Conservation (phyloP, 345 rosid genomes). For the Populus euphratica region DNA sequence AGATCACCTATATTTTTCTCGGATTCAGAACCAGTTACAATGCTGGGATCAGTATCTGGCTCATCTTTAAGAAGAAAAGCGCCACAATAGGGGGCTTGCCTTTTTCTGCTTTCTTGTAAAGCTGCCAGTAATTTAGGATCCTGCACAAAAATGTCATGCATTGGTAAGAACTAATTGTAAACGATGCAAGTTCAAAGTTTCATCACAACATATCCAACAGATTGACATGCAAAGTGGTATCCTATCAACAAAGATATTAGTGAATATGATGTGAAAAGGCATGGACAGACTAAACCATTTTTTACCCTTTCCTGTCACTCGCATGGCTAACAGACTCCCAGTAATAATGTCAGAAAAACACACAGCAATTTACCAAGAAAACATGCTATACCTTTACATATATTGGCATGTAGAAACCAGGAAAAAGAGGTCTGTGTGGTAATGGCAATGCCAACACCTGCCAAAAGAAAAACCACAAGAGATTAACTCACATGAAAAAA, state of each 20-base stretch:
- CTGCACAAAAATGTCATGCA: constrained; percentile 32
- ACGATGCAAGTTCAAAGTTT: not conserved
- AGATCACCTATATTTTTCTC: constrained; percentile 66
- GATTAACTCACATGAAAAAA: constrained; percentile 1
- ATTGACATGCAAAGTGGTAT: not conserved
- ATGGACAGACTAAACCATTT: not conserved
- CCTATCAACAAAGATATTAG: not conserved
- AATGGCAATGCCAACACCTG: constrained; percentile 95
- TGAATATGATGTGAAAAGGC: not conserved
- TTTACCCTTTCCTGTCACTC: not conserved
- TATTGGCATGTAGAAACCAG: constrained; percentile 98
- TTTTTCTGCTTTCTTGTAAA: constrained; percentile 78
- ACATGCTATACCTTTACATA: constrained; percentile 72
- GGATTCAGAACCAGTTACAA: constrained; percentile 54
- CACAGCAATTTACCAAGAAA: not conserved
- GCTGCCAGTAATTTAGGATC: constrained; percentile 93
- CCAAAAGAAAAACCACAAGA: constrained; percentile 17
- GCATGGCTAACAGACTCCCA: not conserved
- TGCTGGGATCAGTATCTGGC: constrained; percentile 58
- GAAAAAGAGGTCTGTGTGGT: constrained; percentile 90
- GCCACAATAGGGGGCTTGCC: constrained; percentile 98
- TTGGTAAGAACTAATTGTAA: not conserved
- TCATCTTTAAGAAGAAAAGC: constrained; percentile 96
- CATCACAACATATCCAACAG: not conserved
- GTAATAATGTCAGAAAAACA: not conserved